Evolutionary conservation across 2,329 filamentous ascomycete species (phyloP).

Genomic region (Fusarium euwallaceae): DNA sequence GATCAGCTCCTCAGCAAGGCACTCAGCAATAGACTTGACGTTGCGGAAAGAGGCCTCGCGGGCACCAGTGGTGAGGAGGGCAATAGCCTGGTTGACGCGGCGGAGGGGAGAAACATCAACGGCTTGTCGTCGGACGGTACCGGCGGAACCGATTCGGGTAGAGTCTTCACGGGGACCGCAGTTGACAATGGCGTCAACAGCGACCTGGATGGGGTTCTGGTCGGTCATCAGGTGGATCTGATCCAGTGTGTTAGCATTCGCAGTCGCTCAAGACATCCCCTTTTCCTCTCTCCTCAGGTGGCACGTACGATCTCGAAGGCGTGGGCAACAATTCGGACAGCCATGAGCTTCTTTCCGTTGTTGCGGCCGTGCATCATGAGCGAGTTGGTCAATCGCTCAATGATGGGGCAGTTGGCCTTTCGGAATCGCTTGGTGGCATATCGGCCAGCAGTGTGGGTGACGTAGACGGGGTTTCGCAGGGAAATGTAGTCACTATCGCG

Average conservation of each 20-base stretch:
- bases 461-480: constrained; percentile 98
- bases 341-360: constrained; percentile 99
- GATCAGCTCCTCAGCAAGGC: constrained; percentile 99
- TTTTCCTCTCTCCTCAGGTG: constrained; percentile 12
- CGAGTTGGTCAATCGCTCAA: constrained; percentile 99
- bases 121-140: constrained; percentile 99
- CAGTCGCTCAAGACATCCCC: constrained; percentile 8
- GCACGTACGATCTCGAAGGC: constrained; percentile 97
- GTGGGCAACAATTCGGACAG: constrained; percentile 98
- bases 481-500: constrained; percentile 95
- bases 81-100: constrained; percentile 99
- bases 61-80: constrained; percentile 98
- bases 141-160: constrained; percentile 98
- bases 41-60: constrained; percentile 99
- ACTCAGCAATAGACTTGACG: constrained; percentile 99
- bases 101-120: constrained; percentile 99
- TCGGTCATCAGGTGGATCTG: constrained; percentile 99
- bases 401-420: constrained; percentile 99
- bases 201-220: constrained; percentile 99
- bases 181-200: constrained; percentile 99
- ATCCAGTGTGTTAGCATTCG: constrained; percentile 47
- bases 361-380: constrained; percentile 99
- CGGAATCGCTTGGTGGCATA: constrained; percentile 99
- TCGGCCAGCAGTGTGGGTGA: constrained; percentile 97
- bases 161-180: constrained; percentile 99